Conservation (phyloP, 1,284 basidiomycete species). For the Sphaerobolus stellatus region DNA sequence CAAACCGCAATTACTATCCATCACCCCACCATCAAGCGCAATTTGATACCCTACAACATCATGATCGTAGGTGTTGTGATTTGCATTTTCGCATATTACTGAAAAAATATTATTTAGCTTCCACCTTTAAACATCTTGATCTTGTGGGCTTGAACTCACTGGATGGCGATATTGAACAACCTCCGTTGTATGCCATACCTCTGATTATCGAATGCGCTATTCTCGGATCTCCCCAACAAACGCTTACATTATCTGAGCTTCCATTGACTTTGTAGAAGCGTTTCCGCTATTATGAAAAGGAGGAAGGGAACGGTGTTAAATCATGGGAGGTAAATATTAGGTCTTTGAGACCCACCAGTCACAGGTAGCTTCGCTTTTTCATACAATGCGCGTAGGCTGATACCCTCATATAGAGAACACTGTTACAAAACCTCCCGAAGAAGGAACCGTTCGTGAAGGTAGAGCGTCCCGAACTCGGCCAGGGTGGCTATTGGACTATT, state of each 20-base stretch:
- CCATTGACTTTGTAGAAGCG: constrained; percentile 55
- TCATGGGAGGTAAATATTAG: constrained; percentile 70
- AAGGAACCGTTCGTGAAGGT: constrained; percentile 6
- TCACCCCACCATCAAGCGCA: constrained; percentile 6
- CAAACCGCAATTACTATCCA: constrained; percentile 10
- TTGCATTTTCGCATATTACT: too few species aligned
- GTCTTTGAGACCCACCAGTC: too few species aligned
- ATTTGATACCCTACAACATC: constrained; percentile 1
- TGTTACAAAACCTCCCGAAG: constrained; percentile 11
- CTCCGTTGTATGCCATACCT: constrained; percentile 56
- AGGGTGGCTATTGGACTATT: constrained; percentile 10
- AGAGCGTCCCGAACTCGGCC: constrained; percentile 11
- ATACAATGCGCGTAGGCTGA: background rate
- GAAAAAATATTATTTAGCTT: constrained; percentile 2
- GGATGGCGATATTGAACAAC: constrained; percentile 49
- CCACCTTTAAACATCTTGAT: constrained; percentile 4
- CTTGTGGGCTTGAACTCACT: constrained; percentile 26
- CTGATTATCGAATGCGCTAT: constrained; percentile 73
- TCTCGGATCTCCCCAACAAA: constrained; percentile 54
- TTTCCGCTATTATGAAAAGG: constrained; percentile 54
- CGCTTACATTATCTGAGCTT: constrained; percentile 66
- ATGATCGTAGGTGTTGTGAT: constrained; percentile 8
- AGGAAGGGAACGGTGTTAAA: constrained; percentile 34
- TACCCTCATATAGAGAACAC: constrained; percentile 3
- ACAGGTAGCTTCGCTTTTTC: too few species aligned